Conservation (phyloP, 1,284 basidiomycete species). For the Garcileccinum viscosum region DNA sequence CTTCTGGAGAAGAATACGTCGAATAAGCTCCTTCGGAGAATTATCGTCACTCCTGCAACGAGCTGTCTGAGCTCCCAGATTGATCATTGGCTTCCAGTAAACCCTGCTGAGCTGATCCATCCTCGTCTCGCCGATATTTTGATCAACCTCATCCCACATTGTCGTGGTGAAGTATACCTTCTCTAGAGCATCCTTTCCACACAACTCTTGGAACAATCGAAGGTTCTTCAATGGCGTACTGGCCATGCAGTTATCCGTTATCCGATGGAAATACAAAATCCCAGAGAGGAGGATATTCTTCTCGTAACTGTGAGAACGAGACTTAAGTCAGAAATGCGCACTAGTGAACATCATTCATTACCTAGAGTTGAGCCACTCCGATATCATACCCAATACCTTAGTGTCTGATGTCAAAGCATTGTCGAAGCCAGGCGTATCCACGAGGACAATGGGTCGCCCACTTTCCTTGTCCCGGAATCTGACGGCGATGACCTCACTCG, state of each 20-base stretch:
- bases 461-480: not conserved
- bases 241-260: not conserved
- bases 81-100: constrained; percentile 3
- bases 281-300: not conserved
- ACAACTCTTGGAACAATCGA: not conserved
- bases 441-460: not conserved
- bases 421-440: not conserved
- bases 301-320: not conserved
- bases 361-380: not conserved
- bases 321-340: not conserved
- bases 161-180: no score
- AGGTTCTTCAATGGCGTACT: not conserved
- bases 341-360: not conserved
- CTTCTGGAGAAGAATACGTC: not conserved
- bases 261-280: no score
- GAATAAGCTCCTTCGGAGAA: not conserved
- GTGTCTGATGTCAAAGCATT: not conserved
- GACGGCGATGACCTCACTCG: not conserved
- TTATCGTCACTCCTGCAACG: not conserved
- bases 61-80: not conserved
- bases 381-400: not conserved
- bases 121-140: constrained; percentile 2
- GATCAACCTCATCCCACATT: constrained; percentile 7
- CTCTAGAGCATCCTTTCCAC: not conserved
- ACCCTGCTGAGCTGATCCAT: constrained; percentile 1